A percentile compares a stretch with the other conserved stretches of the same genome.
Conservation (phyloP, 1,284 basidiomycete genomes). For the Sanghuangporus baumii region DNA sequence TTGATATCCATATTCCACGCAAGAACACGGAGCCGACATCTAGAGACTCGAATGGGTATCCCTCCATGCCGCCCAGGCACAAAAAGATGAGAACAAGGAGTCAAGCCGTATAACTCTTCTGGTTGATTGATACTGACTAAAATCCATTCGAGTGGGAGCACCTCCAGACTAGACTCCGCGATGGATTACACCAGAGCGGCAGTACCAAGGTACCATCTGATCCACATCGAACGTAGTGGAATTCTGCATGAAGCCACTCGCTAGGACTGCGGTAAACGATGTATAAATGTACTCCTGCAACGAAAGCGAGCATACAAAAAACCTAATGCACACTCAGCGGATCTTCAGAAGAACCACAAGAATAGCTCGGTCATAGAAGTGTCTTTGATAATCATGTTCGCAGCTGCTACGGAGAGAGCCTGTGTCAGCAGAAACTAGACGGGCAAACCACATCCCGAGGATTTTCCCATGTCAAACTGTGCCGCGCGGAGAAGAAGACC, state of each 20-base stretch:
- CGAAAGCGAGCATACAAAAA: background rate
- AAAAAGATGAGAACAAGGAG: background rate
- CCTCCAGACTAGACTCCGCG: too few species aligned
- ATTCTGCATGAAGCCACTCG: too few species aligned
- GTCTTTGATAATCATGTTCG: background rate
- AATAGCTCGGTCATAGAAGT: background rate
- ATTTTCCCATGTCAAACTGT: background rate
- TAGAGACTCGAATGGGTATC: background rate
- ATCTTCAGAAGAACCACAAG: background rate
- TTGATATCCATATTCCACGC: background rate
- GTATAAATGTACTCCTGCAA: background rate
- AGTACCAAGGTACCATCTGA: too few species aligned
- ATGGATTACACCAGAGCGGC: too few species aligned
- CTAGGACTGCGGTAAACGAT: background rate
- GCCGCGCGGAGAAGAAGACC: background rate
- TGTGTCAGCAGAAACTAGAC: background rate
- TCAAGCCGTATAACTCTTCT: background rate
- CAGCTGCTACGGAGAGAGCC: background rate
- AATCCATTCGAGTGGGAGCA: too few species aligned
- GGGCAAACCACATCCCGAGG: background rate
- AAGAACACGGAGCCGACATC: background rate
- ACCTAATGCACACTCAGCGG: background rate
- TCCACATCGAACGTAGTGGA: too few species aligned
- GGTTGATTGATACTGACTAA: too few species aligned
- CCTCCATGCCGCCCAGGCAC: background rate